phyloP scores from a whole-genome alignment of 768 basidiomycete species.

The Leccinum subtestaceum region DNA sequence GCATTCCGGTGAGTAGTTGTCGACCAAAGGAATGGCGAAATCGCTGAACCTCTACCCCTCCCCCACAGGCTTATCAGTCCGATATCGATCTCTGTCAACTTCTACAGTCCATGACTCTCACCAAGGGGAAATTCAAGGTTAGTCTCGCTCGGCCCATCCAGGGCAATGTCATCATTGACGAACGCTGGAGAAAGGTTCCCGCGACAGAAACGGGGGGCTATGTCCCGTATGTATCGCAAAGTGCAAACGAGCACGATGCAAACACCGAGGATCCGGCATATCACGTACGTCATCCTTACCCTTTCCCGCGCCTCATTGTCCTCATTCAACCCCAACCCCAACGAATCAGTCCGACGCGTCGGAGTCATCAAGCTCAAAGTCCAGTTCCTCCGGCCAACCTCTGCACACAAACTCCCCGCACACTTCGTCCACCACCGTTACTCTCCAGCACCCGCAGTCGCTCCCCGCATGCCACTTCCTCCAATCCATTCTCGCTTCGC shows the following conservation, averaged over 20 bases:
- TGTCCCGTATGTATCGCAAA: slow-evolving; percentile 33
- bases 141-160: slow-evolving; percentile 1
- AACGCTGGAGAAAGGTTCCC: slow-evolving; percentile 35
- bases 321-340: not conserved
- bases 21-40: not conserved
- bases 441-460: not conserved
- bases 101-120: slow-evolving; percentile 50
- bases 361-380: slow-evolving; percentile 45
- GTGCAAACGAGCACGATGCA: slow-evolving; percentile 39
- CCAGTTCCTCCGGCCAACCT: slow-evolving; percentile 34
- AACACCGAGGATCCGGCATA: slow-evolving; percentile 44
- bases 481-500: slow-evolving; percentile 53
- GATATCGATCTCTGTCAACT: slow-evolving; percentile 53
- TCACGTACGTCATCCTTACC: slow-evolving; percentile 34
- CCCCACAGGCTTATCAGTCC: slow-evolving; percentile 24
- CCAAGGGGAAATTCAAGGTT: slow-evolving; percentile 34
- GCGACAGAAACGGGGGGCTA: slow-evolving; percentile 14
- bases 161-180: slow-evolving; percentile 11
- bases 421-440: slow-evolving; percentile 16
- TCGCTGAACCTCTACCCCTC: slow-evolving; percentile 3
- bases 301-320: not conserved
- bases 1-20: slow-evolving; percentile 23
- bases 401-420: slow-evolving; percentile 7
- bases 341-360: slow-evolving; percentile 42
- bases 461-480: slow-evolving; percentile 61